A percentile compares a stretch with the other conserved stretches of the same genome.
Conservation (phyloP, 176 grass and related monocot species). For the Hsuehochloa calcarea region DNA sequence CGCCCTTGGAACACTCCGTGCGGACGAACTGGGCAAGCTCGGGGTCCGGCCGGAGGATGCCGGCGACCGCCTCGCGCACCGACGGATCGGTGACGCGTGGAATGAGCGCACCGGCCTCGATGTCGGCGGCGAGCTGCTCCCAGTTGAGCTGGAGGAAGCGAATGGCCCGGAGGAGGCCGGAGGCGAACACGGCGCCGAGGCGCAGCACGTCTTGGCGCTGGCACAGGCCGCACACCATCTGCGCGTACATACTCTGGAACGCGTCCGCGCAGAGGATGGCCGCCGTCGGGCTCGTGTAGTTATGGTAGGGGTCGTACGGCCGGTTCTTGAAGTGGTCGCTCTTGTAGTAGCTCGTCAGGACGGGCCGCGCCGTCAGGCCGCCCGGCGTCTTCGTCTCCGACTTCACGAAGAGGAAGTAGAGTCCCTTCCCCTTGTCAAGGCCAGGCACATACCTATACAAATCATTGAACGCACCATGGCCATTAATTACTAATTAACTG, state of each 20-base stretch:
- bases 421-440: conserved; percentile 84
- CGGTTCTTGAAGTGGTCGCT: conserved; percentile 90
- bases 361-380: conserved; percentile 75
- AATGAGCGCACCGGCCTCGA: conserved; percentile 55
- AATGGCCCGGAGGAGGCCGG: conserved; percentile 90
- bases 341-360: conserved; percentile 99
- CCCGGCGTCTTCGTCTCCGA: conserved; percentile 90
- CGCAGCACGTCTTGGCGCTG: conserved; percentile 88
- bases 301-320: conserved; percentile 75
- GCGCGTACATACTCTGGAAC: conserved; percentile 99
- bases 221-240: conserved; percentile 91
- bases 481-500: conserved; percentile 10
- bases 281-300: conserved; percentile 85
- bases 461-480: background rate
- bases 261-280: conserved; percentile 91
- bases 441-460: conserved; percentile 66
- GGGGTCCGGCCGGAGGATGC: conserved; percentile 54
- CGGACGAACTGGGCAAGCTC: conserved; percentile 62
- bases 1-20: conserved; percentile 59
- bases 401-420: conserved; percentile 97
- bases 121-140: conserved; percentile 65
- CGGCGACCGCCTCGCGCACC: conserved; percentile 66
- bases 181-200: conserved; percentile 94
- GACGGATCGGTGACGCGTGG: conserved; percentile 60
- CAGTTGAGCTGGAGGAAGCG: conserved; percentile 96